A percentile compares a stretch with the other conserved stretches of the same genome.
Conservation (phyloP, 1,284 basidiomycete species). For the Heimioporus punctisporus region DNA sequence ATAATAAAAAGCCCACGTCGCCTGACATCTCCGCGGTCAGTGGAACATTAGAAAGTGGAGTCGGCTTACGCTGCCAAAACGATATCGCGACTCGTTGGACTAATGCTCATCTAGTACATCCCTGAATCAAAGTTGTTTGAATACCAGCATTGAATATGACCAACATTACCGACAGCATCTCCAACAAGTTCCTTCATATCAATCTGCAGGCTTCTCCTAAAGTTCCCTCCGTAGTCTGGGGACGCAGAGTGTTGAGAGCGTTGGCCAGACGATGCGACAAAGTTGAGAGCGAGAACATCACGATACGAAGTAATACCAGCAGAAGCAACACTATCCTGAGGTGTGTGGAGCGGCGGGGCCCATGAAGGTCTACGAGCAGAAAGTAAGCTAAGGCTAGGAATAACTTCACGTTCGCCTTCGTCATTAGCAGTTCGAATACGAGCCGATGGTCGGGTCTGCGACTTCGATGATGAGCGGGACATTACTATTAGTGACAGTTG, state of each 20-base stretch:
- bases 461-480: slow-evolving; percentile 30
- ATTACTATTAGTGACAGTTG: slow-evolving; percentile 6
- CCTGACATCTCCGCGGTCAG: slow-evolving; percentile 37
- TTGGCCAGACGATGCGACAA: slow-evolving; percentile 13
- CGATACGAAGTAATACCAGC: slow-evolving; percentile 30
- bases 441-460: slow-evolving; percentile 18
- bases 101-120: slow-evolving; percentile 73
- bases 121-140: slow-evolving; percentile 3
- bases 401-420: slow-evolving; percentile 27
- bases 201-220: slow-evolving; percentile 62
- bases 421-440: slow-evolving; percentile 25
- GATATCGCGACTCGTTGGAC: slow-evolving; percentile 77
- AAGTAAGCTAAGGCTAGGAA: slow-evolving; percentile 32
- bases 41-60: background rate
- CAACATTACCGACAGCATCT: slow-evolving; percentile 81
- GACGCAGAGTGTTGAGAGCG: slow-evolving; percentile 34
- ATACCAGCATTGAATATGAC: slow-evolving; percentile 24
- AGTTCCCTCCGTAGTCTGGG: slow-evolving; percentile 57
- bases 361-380: slow-evolving; percentile 35
- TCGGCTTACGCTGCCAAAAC: slow-evolving; percentile 74
- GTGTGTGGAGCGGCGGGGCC: slow-evolving; percentile 32
- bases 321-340: slow-evolving; percentile 24
- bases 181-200: slow-evolving; percentile 79
- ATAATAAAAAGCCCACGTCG: slow-evolving; percentile 97
- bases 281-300: slow-evolving; percentile 27